phyloP scores from a whole-genome alignment of 108 stramenopile genomes.

The Pseudonitzschia multiseries region DNA sequence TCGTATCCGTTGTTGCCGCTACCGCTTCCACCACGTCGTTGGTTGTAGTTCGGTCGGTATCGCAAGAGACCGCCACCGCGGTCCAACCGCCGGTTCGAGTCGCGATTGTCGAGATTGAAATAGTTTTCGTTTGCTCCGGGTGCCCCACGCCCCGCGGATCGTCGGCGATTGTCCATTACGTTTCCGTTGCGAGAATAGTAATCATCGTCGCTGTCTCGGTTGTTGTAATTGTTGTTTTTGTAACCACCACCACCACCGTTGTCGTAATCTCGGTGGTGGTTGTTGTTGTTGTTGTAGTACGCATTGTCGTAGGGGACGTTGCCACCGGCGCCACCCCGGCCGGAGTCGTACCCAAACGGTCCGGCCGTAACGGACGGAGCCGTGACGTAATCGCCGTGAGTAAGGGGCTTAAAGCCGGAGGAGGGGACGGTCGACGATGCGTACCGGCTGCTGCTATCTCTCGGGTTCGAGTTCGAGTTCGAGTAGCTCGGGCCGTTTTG shows the following conservation, averaged over 20 bases:
- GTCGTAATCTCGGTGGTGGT: too few relatives aligned
- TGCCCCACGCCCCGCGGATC: background rate
- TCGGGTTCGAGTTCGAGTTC: background rate
- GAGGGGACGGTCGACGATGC: background rate
- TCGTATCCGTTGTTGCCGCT: conserved; percentile 5
- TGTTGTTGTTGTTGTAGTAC: conserved; percentile 18
- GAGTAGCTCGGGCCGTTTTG: background rate
- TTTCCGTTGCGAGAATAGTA: conserved; percentile 15
- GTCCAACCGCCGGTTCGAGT: conserved; percentile 1
- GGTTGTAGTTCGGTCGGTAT: conserved; percentile 1
- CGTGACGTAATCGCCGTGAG: background rate
- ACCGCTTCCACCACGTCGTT: background rate
- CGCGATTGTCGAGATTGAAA: background rate
- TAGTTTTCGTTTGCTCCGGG: conserved; percentile 5
- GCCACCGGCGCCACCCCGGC: conserved; percentile 2
- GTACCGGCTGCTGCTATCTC: background rate
- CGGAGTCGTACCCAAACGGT: background rate
- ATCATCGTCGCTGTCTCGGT: background rate
- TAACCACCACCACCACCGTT: background rate
- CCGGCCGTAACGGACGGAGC: background rate
- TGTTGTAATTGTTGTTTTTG: conserved; percentile 3
- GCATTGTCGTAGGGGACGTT: conserved; percentile 5
- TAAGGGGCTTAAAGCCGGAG: background rate
- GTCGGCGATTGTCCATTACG: conserved; percentile 6
- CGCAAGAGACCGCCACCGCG: conserved; percentile 6